These are phyloP conservation scores for Cladobotryum protrusum DNA, from an alignment of 2,329 filamentous ascomycete species.

Conservation along the genomic window DNA sequence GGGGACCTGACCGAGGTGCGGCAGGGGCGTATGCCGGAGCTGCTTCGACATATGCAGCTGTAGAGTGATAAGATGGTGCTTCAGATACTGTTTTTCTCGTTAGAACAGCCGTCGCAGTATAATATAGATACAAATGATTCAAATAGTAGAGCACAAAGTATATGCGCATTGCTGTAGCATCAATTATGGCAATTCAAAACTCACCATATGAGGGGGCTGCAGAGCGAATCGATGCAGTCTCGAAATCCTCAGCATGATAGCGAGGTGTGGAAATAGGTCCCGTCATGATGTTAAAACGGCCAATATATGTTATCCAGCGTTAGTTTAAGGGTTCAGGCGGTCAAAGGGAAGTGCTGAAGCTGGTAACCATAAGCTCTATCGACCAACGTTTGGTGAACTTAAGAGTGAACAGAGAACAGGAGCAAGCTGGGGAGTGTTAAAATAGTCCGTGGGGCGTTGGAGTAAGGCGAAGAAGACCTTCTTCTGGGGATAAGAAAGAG, in stretches of 20 bases:
- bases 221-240: conserved; percentile 61
- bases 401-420: too few species aligned
- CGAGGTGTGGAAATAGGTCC: conserved; percentile 25
- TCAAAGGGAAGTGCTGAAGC: too few species aligned
- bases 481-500: background rate
- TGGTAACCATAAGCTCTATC: background rate
- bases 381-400: background rate
- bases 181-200: conserved; percentile 18
- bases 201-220: conserved; percentile 62
- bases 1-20: conserved; percentile 13
- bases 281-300: conserved; percentile 22
- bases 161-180: background rate
- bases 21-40: conserved; percentile 46
- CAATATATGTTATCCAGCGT: too few species aligned
- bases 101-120: background rate
- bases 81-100: conserved; percentile 46
- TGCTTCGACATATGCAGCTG: conserved; percentile 39
- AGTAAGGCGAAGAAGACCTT: too few species aligned
- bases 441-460: too few species aligned
- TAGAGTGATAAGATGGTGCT: conserved; percentile 58
- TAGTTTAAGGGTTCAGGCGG: too few species aligned
- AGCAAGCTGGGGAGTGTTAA: too few species aligned
- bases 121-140: background rate
- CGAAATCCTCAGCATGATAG: conserved; percentile 50
- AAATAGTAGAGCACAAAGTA: background rate